Base-by-base conservation (phyloP, 2,329 filamentous ascomycete genomes). In the Xylaria hypoxylon region DNA sequence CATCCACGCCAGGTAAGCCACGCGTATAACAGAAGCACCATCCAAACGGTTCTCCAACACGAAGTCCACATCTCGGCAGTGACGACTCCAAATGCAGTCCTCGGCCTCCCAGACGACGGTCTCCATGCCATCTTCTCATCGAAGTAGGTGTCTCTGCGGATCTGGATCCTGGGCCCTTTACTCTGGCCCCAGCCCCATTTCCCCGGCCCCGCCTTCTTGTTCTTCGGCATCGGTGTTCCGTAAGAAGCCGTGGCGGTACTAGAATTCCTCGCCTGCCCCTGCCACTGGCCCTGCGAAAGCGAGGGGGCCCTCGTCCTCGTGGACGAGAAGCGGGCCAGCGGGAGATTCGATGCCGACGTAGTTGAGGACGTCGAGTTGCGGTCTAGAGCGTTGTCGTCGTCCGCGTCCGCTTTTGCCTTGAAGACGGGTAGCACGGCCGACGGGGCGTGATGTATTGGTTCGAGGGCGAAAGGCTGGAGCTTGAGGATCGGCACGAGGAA, bases 1-100 rank as follows among this genome's bases (percentile, higher is more conserved):
- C 75, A 92, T 69, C 90, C 89, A 74, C 84, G 84, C 80, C 86
- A 88, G 63, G 90, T 83, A 72, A 95, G 79, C 80, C 89, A 92
- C 33, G 83, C 82, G 83, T 92, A 96, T 77, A 89, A 89, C 15
- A 81, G 70, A 50, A 89, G 77, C 22, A 87, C 88, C 77, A 92
- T 85, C 83, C 86, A 87, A 5, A 83, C 83, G 3, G 94, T 89
- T 53, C 86, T 82, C 80, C 86, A 88, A 19, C 89, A 73, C 50
- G 86, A 89, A 8, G 82, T 85, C 79, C 83, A 84, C 42, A 93
- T 79, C 77, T 95, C 91, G 28, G 83, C 81, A 35, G 81, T 76
- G 5, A 91, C 84, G 4, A 87, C 76, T 1, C 77, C 76, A 2
- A 85, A 76, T 24, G 77, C 81, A 57, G 80, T 78, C 77, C 55